These are phyloP conservation scores for Camelina laxa DNA, from an alignment of 345 rosid genomes.

Conservation along the genomic window DNA sequence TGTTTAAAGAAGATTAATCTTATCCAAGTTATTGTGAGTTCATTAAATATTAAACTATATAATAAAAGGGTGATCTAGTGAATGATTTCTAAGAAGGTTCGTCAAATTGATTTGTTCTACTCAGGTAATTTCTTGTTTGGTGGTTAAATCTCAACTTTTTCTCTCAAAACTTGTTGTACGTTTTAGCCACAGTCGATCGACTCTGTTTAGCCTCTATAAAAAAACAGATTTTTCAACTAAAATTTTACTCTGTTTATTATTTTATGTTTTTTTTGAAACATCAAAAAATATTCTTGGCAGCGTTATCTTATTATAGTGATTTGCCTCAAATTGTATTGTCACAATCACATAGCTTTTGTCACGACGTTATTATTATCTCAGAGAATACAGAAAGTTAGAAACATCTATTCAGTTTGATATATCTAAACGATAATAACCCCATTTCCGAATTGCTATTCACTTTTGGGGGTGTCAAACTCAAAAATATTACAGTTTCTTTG, in stretches of 20 bases:
- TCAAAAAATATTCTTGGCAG: not conserved
- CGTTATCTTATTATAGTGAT: not conserved
- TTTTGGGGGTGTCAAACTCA: not conserved
- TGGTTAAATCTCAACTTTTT: not conserved
- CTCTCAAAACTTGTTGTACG: constrained; percentile 22
- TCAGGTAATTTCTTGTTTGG: constrained; percentile 34
- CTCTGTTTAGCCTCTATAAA: constrained; percentile 20
- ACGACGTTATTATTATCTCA: constrained; percentile 5
- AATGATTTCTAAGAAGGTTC: constrained; percentile 37
- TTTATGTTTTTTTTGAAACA: not conserved
- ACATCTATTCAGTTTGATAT: not conserved
- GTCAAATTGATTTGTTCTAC: constrained; percentile 2
- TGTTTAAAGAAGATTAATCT: not conserved
- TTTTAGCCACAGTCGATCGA: constrained; percentile 26
- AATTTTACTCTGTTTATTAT: not conserved
- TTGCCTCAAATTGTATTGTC: not conserved
- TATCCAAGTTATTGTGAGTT: constrained; percentile 16
- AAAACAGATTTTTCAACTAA: not conserved
- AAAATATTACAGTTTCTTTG: not conserved
- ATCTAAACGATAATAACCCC: not conserved
- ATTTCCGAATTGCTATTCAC: not conserved
- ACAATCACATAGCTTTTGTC: constrained; percentile 15
- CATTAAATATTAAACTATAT: constrained; percentile 1
- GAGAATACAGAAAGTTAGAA: not conserved
- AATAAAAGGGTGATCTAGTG: constrained; percentile 10